phyloP scores from a whole-genome alignment of 2,329 filamentous ascomycete genomes.

The Phaeosphaeriaceae sp. region DNA sequence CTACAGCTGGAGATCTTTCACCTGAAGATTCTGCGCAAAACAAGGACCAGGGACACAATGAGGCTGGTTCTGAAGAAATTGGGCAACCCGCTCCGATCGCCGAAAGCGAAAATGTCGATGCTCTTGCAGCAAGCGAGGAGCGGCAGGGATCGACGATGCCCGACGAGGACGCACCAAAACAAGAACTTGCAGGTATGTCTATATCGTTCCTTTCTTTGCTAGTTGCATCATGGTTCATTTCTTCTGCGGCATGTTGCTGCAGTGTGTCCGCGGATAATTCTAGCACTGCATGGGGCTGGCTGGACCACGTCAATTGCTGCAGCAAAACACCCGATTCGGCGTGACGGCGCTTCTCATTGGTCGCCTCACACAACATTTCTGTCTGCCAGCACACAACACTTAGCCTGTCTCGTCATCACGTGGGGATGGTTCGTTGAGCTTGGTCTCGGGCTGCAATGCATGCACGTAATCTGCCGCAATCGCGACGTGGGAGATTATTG shows the following conservation, averaged over 20 bases:
- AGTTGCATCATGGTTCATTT: not conserved
- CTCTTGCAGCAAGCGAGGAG: slow-evolving; percentile 4
- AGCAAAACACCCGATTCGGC: slow-evolving; percentile 19
- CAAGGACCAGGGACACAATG: not conserved
- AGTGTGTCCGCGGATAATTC: slow-evolving; percentile 13
- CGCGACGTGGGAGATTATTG: slow-evolving; percentile 29
- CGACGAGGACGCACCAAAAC: not conserved
- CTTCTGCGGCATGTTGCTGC: slow-evolving; percentile 1
- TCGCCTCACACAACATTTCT: slow-evolving; percentile 20
- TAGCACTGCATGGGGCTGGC: slow-evolving; percentile 22
- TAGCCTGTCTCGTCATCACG: slow-evolving; percentile 38
- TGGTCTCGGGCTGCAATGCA: slow-evolving; percentile 36
- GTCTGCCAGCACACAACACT: slow-evolving; percentile 17
- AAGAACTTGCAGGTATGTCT: slow-evolving; percentile 28
- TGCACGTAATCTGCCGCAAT: slow-evolving; percentile 36
- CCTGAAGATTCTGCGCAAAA: not conserved
- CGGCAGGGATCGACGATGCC: not conserved
- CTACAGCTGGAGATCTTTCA: not conserved
- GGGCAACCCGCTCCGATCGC: not conserved
- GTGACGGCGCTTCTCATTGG: slow-evolving; percentile 19
- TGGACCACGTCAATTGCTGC: slow-evolving; percentile 14
- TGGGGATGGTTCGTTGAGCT: slow-evolving; percentile 25
- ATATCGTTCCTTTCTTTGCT: not conserved
- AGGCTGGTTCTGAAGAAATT: not conserved
- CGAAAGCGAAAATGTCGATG: not conserved